phyloP scores from a whole-genome alignment of 129 eudicot species.

The Erigeron canadensis region DNA sequence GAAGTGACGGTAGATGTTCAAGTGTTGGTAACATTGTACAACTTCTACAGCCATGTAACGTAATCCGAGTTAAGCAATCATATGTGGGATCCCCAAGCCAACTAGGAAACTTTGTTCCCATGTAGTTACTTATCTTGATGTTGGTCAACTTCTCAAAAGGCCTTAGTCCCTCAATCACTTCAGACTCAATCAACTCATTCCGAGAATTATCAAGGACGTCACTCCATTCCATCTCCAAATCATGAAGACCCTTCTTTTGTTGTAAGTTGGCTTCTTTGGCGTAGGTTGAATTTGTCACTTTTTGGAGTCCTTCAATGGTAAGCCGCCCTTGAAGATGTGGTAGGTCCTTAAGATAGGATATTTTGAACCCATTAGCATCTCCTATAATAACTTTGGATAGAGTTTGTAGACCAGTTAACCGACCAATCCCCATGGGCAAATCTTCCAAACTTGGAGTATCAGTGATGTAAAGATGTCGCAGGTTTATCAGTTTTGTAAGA shows the following conservation, averaged over 20 bases:
- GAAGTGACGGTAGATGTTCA: conserved; percentile 44
- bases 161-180: conserved; percentile 34
- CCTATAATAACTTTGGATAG: conserved; percentile 35
- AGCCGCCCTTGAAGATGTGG: conserved; percentile 32
- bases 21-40: conserved; percentile 45
- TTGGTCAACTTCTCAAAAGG: conserved; percentile 36
- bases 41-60: conserved; percentile 26
- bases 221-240: conserved; percentile 43
- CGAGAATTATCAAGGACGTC: conserved; percentile 22
- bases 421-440: conserved; percentile 42
- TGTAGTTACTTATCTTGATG: conserved; percentile 28
- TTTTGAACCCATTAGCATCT: conserved; percentile 22
- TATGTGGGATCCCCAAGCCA: conserved; percentile 51
- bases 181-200: conserved; percentile 15
- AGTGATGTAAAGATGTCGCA: conserved; percentile 44
- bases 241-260: conserved; percentile 29
- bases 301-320: conserved; percentile 38
- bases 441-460: conserved; percentile 34
- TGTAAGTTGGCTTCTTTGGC: conserved; percentile 44
- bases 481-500: conserved; percentile 19
- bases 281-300: conserved; percentile 31
- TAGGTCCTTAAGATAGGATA: conserved; percentile 34
- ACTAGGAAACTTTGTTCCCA: conserved; percentile 40
- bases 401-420: conserved; percentile 37
- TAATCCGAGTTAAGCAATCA: conserved; percentile 26